Base-by-base conservation (phyloP, 129 eudicot genomes). In the Cynara cardunculus region DNA sequence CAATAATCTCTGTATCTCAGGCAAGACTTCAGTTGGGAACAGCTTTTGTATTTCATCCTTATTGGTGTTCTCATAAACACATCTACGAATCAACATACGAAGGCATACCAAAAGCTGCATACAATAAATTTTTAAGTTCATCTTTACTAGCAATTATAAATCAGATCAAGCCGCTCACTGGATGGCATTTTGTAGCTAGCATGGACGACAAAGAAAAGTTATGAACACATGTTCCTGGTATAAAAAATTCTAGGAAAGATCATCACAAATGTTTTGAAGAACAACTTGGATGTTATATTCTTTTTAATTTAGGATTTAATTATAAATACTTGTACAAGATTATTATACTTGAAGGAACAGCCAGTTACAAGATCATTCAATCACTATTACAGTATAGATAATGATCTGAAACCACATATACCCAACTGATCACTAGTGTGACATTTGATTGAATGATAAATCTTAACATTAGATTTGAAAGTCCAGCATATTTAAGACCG, bases 61-160 rank as follows among this genome's bases (percentile, higher is more conserved):
- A 83, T 70, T 81, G 21, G 74, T 14, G 76, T 88, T 89, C 83
- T 92, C 97, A 22, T 79, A 85, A 66, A 92, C 97, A 80, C 94
- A 89, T 77, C 80, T 87, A 41, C 94, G 90, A 30, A 92, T 89
- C 86, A 92, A 77, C 75, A 92, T 87, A 5, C 97, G 90, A 28
- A 92, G 91, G 87, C 97, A 92, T 59, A 92, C 91, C 87, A 92
- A 83, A 83, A 92, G 94, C 97, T 92, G 92, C 87, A 92, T 8
- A 21, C 61, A 3, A 71, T 1, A 21, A 41, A 27, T 64, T 24
- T 26, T n/a, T 4, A 18, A 25, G 9, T 0, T 68, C 26, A 72
- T 61, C 67, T 69, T 21, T 25, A 81, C 59, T 41, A 28, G 22
- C 78, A 39, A 21, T 75, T 67, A 26, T 5, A 81, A 67, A 34